Base-by-base conservation (phyloP, 1,139 yeast species). In the Yamadazyma dendronema region DNA sequence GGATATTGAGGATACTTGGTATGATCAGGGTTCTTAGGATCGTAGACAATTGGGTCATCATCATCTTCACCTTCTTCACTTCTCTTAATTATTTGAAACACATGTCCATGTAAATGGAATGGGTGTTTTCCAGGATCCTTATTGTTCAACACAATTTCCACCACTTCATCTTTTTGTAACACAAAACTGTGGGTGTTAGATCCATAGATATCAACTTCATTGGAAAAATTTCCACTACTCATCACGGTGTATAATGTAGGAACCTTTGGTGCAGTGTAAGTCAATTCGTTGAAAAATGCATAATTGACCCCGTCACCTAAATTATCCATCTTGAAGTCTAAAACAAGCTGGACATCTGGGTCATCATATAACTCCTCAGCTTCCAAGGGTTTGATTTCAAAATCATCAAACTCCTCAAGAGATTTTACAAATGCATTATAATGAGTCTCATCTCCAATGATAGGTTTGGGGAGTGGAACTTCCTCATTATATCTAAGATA, bases 81-180 rank as follows among this genome's bases (percentile, higher is more conserved):
- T 50, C 74, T 56, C 15, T 65, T 61, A 31, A 83, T 63, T 12
- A 67, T 49, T 61, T 85, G 94, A 77, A 84, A 85, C 28, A 56
- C 72, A 56, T 84, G 94, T 2, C 95, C 95, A 62, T 85, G 95
- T 53, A 85, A 67, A 65, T 85, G 94, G 82, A 85, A 85, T n/a
- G 95, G 94, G 65, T 85, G 95, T 49, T 72, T 79, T 50, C 94
- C 94, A 5, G 84, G 74, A 57, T 85, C 94, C 48, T 62, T 62
- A 57, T 83, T 84, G 65, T 84, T 84, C 33, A 85, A 53, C 11
- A 82, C 79, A 46, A 85, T 72, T 49, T 85, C 88, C 15, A 84
- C 66, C 49, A 73, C 66, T 54, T 81, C 89, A 53, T 79, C 81
- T 49, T 82, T 77, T 48, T 81, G 81, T 42, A 89, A 61, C 9